A percentile compares a stretch with the other conserved stretches of the same genome.
Conservation (phyloP, 2,329 filamentous ascomycete species). For the Pseudonectria buxi region DNA sequence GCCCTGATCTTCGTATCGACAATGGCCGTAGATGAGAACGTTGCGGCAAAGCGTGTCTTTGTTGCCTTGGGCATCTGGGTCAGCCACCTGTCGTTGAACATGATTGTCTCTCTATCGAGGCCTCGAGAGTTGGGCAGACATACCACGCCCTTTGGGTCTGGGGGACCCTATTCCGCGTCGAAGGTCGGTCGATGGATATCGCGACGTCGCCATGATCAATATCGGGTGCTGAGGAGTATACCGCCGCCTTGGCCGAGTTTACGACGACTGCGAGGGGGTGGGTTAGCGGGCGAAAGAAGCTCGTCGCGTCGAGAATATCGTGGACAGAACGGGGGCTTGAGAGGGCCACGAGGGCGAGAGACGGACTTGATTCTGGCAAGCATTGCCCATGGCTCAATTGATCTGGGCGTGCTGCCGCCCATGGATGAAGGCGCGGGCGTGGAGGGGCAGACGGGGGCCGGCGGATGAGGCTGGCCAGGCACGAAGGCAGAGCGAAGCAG, state of each 20-base stretch:
- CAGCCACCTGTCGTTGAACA: slow-evolving; percentile 6
- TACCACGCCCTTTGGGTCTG: slow-evolving; percentile 50
- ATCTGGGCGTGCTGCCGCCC: slow-evolving; percentile 35
- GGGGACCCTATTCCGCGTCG: slow-evolving; percentile 50
- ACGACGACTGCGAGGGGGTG: slow-evolving; percentile 32
- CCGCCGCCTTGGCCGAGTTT: slow-evolving; percentile 33
- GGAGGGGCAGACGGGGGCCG: slow-evolving; percentile 11
- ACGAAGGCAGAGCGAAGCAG: not conserved
- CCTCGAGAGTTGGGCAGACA: slow-evolving; percentile 18
- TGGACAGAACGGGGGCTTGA: slow-evolving; percentile 8
- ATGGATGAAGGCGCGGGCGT: slow-evolving; percentile 29
- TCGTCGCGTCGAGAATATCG: not conserved
- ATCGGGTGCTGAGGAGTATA: slow-evolving; percentile 19
- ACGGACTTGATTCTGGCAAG: slow-evolving; percentile 39
- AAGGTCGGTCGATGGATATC: slow-evolving; percentile 39
- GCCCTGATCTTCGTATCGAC: slow-evolving; percentile 84
- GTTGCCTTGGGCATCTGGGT: slow-evolving; percentile 48
- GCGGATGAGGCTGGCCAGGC: slow-evolving; percentile 13
- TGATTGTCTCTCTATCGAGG: slow-evolving; percentile 3
- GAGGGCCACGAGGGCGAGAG: slow-evolving; percentile 8
- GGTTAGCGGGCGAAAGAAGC: slow-evolving; percentile 2
- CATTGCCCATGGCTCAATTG: slow-evolving; percentile 44
- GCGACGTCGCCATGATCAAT: slow-evolving; percentile 39
- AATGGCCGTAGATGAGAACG: slow-evolving; percentile 88
- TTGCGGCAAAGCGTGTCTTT: slow-evolving; percentile 91